A percentile compares a stretch with the other conserved stretches of the same genome.
phyloP scores from a whole-genome alignment of 306 rosid species.

The Vigna angularis region DNA sequence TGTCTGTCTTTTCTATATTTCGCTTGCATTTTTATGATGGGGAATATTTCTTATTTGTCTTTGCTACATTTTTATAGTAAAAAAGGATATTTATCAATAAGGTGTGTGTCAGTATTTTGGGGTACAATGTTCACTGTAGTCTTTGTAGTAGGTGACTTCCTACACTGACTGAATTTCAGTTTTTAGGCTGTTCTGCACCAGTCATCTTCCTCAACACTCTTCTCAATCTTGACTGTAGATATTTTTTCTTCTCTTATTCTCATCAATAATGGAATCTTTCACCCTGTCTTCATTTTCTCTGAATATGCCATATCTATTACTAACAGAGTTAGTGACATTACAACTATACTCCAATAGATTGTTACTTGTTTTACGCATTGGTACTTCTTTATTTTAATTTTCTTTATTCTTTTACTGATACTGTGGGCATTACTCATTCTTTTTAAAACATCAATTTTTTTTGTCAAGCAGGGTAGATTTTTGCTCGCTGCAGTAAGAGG shows the following conservation, averaged over 20 bases:
- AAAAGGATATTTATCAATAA: background rate
- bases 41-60: background rate
- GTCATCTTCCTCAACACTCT: no score
- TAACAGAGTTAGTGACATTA: no score
- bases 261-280: no score
- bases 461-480: constrained; percentile 83
- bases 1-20: constrained; percentile 9
- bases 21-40: background rate
- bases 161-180: background rate
- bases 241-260: background rate
- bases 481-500: constrained; percentile 99
- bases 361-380: background rate
- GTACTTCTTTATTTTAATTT: constrained; percentile 11
- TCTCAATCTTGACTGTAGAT: background rate
- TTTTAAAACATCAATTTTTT: constrained; percentile 37
- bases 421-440: constrained; percentile 35
- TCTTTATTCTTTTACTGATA: constrained; percentile 12
- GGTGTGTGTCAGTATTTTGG: background rate
- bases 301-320: no score
- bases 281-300: no score
- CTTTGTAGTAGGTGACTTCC: background rate
- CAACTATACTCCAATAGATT: no score
- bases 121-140: background rate
- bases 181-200: background rate
- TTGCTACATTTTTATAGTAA: no score